Conservation (phyloP, 2,329 filamentous ascomycete genomes). For the Ceratocystis cubensis region DNA sequence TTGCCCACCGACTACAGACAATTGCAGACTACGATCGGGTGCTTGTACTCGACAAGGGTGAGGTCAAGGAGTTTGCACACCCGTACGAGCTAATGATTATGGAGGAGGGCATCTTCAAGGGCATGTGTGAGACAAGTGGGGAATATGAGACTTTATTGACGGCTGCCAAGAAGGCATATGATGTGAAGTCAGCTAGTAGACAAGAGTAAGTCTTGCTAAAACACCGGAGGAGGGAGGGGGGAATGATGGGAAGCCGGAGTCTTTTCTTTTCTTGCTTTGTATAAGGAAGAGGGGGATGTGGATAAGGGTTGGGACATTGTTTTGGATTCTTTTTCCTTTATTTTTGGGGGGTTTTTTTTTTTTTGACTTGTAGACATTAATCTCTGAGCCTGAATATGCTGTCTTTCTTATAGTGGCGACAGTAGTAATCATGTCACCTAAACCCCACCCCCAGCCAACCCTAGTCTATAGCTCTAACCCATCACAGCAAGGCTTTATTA, state of each 20-base stretch:
- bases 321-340: background rate
- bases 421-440: background rate
- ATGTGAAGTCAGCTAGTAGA: slow-evolving; percentile 31
- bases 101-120: slow-evolving; percentile 49
- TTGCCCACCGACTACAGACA: slow-evolving; percentile 87
- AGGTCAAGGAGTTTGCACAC: slow-evolving; percentile 80
- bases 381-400: background rate
- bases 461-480: background rate
- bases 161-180: slow-evolving; percentile 44
- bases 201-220: slow-evolving; percentile 22
- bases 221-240: slow-evolving; percentile 9
- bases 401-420: background rate
- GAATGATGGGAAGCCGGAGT: background rate
- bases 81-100: slow-evolving; percentile 69
- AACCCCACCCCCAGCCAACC: background rate
- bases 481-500: background rate
- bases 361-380: slow-evolving; percentile 2
- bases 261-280: background rate
- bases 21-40: slow-evolving; percentile 99
- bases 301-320: too few species aligned
- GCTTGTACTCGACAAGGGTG: slow-evolving; percentile 78
- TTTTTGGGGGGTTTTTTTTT: background rate
- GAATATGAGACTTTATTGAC: slow-evolving; percentile 40
- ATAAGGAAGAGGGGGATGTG: background rate
- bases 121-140: slow-evolving; percentile 55